Percentiles rank a stretch among this genome's conserved stretches.
phyloP scores from a whole-genome alignment of 2,329 filamentous ascomycete genomes.

The Fusarium duplospermum region DNA sequence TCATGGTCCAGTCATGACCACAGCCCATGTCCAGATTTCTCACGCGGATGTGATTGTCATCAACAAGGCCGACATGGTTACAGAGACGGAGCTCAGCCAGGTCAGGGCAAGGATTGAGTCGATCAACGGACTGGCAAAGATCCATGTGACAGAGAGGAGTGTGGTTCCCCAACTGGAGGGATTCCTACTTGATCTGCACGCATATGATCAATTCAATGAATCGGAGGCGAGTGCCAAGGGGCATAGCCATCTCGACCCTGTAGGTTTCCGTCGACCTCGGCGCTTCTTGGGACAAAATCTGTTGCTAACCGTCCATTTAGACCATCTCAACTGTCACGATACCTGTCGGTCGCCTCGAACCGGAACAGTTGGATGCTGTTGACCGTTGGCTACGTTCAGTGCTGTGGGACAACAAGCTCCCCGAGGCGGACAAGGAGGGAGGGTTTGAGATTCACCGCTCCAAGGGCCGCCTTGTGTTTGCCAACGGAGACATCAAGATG shows the following conservation, averaged over 20 bases:
- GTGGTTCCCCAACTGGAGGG: slow-evolving; percentile 86
- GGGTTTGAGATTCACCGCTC: slow-evolving; percentile 86
- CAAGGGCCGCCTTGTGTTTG: slow-evolving; percentile 81
- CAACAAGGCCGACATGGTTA: slow-evolving; percentile 92
- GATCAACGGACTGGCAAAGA: slow-evolving; percentile 90
- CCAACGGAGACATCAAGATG: slow-evolving; percentile 75
- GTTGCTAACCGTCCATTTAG: slow-evolving; percentile 54
- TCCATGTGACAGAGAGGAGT: slow-evolving; percentile 85
- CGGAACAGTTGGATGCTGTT: slow-evolving; percentile 69
- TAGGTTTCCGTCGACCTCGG: slow-evolving; percentile 55
- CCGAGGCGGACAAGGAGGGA: slow-evolving; percentile 51
- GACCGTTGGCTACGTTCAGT: slow-evolving; percentile 86
- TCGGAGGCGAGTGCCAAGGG: slow-evolving; percentile 80
- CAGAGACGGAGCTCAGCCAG: slow-evolving; percentile 71
- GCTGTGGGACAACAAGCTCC: slow-evolving; percentile 82
- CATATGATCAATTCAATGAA: slow-evolving; percentile 85
- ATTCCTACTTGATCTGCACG: slow-evolving; percentile 88
- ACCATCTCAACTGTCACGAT: slow-evolving; percentile 88
- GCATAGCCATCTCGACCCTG: slow-evolving; percentile 91
- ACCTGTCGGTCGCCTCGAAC: slow-evolving; percentile 68
- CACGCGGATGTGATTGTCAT: slow-evolving; percentile 95
- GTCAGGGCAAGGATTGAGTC: slow-evolving; percentile 79
- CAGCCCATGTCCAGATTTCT: slow-evolving; percentile 94
- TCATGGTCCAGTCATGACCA: slow-evolving; percentile 81
- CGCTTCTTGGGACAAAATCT: not conserved